Conservation (phyloP, 768 basidiomycete species). For the Pleurotus pulmonarius region DNA sequence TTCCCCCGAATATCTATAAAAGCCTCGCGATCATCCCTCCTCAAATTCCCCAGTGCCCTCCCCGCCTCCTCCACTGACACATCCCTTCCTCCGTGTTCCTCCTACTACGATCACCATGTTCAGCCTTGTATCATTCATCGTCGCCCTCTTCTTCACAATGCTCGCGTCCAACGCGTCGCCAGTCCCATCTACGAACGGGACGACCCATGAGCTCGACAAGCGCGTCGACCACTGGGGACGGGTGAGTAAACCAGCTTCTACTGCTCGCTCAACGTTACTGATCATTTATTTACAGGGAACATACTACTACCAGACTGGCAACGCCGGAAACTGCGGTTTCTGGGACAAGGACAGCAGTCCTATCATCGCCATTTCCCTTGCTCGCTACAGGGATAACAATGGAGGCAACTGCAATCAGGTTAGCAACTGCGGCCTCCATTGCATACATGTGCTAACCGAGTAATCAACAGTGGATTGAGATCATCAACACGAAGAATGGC, state of each 20-base stretch:
- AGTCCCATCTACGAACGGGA: constrained; percentile 27
- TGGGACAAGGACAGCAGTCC: constrained; percentile 41
- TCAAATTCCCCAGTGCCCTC: constrained; percentile 16
- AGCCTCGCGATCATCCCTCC: constrained; percentile 12
- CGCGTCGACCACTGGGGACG: constrained; percentile 51
- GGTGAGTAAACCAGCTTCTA: constrained; percentile 26
- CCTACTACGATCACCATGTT: constrained; percentile 26
- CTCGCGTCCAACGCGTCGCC: constrained; percentile 43
- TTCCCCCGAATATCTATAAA: constrained; percentile 16
- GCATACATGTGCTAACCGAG: constrained; percentile 9
- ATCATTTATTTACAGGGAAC: constrained; percentile 47
- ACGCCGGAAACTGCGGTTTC: constrained; percentile 63
- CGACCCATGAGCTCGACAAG: constrained; percentile 36
- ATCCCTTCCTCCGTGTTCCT: constrained; percentile 9
- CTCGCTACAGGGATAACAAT: constrained; percentile 44
- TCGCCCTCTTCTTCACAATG: constrained; percentile 40
- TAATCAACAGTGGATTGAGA: constrained; percentile 47
- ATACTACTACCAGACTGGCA: constrained; percentile 49
- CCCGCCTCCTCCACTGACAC: constrained; percentile 13
- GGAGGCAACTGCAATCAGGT: constrained; percentile 64
- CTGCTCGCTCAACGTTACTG: constrained; percentile 17
- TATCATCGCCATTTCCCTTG: constrained; percentile 60
- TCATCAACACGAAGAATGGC: constrained; percentile 57
- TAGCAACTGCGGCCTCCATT: constrained; percentile 13
- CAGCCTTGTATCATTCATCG: constrained; percentile 29